Evolutionary conservation across 2,329 filamentous ascomycete species (phyloP).

Genomic region (Phyllosticta citrichinensis): DNA sequence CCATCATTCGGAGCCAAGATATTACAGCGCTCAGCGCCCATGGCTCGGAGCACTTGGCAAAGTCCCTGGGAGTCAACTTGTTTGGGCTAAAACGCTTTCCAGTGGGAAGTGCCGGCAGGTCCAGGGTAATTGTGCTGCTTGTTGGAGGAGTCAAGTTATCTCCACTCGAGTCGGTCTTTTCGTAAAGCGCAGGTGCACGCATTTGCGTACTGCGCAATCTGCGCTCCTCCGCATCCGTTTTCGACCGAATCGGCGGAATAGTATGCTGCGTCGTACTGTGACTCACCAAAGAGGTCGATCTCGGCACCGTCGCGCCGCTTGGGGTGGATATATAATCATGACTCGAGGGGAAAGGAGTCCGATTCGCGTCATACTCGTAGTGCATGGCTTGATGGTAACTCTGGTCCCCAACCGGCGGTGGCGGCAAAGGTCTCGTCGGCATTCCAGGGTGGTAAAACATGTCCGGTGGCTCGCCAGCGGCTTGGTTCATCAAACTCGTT

Average conservation of each 20-base stretch:
- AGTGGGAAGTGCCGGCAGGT: conserved; percentile 73
- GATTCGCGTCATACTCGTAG: conserved; percentile 36
- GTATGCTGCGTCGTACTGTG: conserved; percentile 73
- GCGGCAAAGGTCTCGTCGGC: conserved; percentile 47
- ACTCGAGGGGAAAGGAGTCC: conserved; percentile 19
- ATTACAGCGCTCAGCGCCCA: conserved; percentile 90
- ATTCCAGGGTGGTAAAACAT: conserved; percentile 90
- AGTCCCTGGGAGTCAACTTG: conserved; percentile 71
- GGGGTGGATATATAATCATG: conserved; percentile 24
- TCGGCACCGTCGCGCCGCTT: conserved; percentile 23
- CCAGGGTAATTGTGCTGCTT: conserved; percentile 52
- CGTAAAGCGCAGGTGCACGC: conserved; percentile 17
- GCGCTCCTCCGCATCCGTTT: conserved; percentile 76
- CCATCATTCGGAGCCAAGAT: conserved; percentile 77
- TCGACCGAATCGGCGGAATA: conserved; percentile 76
- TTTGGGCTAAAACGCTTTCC: conserved; percentile 75
- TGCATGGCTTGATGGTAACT: conserved; percentile 40
- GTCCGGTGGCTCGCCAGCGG: conserved; percentile 60
- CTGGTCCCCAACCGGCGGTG: conserved; percentile 51
- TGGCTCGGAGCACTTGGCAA: conserved; percentile 75
- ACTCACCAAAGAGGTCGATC: conserved; percentile 57
- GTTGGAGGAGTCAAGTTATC: conserved; percentile 45
- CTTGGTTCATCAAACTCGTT: conserved; percentile 36
- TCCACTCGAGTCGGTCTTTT: conserved; percentile 30
- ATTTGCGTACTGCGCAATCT: conserved; percentile 35